These are phyloP conservation scores for Rhododendron griersonianum DNA, from an alignment of 148 eudicot genomes.

Conservation along the genomic window DNA sequence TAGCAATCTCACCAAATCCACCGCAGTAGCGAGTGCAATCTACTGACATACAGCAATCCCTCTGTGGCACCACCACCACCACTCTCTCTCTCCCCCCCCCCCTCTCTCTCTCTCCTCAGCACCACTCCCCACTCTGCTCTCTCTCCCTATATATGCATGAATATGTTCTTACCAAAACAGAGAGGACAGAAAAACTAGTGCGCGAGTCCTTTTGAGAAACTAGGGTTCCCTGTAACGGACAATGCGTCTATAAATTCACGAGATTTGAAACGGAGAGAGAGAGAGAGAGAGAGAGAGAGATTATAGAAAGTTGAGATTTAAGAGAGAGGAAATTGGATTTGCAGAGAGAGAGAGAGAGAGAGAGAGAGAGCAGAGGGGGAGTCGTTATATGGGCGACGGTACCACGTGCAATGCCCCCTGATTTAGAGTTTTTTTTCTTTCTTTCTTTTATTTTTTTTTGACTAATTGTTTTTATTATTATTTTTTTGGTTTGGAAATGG, in stretches of 20 bases:
- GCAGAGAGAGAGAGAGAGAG: not conserved
- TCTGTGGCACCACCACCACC: constrained; percentile 8
- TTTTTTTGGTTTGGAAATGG: not conserved
- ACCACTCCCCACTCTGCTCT: constrained; percentile 8
- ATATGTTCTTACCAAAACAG: not conserved
- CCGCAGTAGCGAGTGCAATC: constrained; percentile 36
- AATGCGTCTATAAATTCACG: constrained; percentile 9
- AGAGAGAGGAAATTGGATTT: not conserved
- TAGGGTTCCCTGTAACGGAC: constrained; percentile 1
- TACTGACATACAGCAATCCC: constrained; percentile 62
- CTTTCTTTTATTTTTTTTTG: not conserved
- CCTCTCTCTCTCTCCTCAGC: constrained; percentile 12
- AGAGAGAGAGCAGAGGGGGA: not conserved
- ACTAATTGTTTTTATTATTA: not conserved
- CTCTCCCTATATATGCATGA: not conserved
- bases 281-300: not conserved
- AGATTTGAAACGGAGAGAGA: not conserved
- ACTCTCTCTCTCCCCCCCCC: constrained; percentile 2
- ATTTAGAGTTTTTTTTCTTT: not conserved
- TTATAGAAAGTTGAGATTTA: not conserved
- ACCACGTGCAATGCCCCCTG: constrained; percentile 10
- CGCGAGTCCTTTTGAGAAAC: not conserved
- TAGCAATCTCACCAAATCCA: constrained; percentile 58
- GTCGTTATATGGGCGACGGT: not conserved
- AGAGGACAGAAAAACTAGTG: not conserved